Evolutionary conservation across 805 yeast species (phyloP), one percentile per base, ranked within the genome.

Genomic region (Metschnikowia koreensis): DNA sequence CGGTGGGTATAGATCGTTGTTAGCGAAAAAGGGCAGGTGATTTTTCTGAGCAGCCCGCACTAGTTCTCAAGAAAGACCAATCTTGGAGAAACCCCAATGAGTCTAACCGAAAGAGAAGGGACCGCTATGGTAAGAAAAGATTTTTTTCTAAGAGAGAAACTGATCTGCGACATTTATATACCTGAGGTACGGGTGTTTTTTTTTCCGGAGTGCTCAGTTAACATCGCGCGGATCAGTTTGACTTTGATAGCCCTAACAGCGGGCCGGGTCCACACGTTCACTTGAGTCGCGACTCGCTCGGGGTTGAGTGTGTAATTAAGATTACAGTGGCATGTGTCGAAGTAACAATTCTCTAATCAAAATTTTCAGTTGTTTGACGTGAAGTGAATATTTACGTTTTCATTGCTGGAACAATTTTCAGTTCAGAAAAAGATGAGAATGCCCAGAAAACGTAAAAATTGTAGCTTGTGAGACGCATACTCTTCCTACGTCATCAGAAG

Each of bases 11-110:
- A 48, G 60, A 58, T 53, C 61, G 61, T 58, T 52, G 61, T 58
- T 58, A 58, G 61, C 61, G 61, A 58, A 58, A 56, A 58, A 53
- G 59, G 61, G 59, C 59, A 41, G 39, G 46, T 47, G 49, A 31
- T 54, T 51, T 47, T 16, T 58, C 61, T 58, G 27, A 49, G 58
- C 59, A 47, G 48, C 59, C 44, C 49, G 48, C 49, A 38, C 46
- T 27, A 27, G 44, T 48, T 44, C 57, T 56, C 48, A 39, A 38
- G 47, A 44, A 46, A 38, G 48, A 33, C 58, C 50, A 46, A 58
- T 57, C 22, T 50, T 55, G 61, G 53, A 51, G 61, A 56, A 58
- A 31, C 61, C 51, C 57, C 61, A 56, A 55, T 58, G 50, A 50
- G 54, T 29, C 46, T 45, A 29, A 17, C 54, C 43, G 56, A 26